These are phyloP conservation scores for Teratosphaeriaceae sp. DNA, from an alignment of 2,329 filamentous ascomycete genomes.

Conservation along the genomic window DNA sequence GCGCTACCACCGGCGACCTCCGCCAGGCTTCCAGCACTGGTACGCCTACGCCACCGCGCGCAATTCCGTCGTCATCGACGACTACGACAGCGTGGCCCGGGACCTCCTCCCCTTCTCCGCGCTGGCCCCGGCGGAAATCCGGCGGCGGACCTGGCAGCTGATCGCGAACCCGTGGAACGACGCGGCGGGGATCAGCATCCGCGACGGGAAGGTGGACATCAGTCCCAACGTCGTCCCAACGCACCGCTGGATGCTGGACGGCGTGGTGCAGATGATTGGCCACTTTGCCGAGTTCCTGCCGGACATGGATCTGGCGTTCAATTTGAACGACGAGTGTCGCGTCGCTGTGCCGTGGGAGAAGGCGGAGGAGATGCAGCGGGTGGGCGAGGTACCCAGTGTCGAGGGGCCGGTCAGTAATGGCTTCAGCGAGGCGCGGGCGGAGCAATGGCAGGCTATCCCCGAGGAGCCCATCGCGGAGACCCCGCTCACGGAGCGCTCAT, in stretches of 20 bases:
- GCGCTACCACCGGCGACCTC: constrained; percentile 49
- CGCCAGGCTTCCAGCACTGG: constrained; percentile 56
- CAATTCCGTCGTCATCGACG: constrained; percentile 50
- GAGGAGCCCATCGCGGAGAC: constrained; percentile 23
- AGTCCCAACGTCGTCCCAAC: constrained; percentile 47
- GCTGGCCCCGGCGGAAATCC: constrained; percentile 44
- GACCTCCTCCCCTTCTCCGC: constrained; percentile 52
- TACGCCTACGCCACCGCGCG: constrained; percentile 49
- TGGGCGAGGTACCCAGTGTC: constrained; percentile 15
- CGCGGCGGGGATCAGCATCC: constrained; percentile 50
- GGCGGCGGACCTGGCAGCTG: constrained; percentile 47
- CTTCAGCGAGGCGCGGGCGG: constrained; percentile 34
- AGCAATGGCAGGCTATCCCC: constrained; percentile 33
- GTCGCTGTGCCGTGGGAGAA: constrained; percentile 48
- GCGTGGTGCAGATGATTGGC: constrained; percentile 47
- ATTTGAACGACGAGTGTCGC: constrained; percentile 55
- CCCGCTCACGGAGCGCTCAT: constrained; percentile 26
- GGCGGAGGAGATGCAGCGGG: constrained; percentile 32
- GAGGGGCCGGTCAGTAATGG: constrained; percentile 12
- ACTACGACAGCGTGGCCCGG: constrained; percentile 53
- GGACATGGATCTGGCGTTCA: constrained; percentile 58
- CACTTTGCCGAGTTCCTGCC: constrained; percentile 49
- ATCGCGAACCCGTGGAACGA: constrained; percentile 50
- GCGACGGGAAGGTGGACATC: constrained; percentile 45
- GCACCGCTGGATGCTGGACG: constrained; percentile 54